Evolutionary conservation across 1,139 yeast species (phyloP), one percentile per base, ranked within the genome.

Genomic region (Saccharomyces pastorianus): DNA sequence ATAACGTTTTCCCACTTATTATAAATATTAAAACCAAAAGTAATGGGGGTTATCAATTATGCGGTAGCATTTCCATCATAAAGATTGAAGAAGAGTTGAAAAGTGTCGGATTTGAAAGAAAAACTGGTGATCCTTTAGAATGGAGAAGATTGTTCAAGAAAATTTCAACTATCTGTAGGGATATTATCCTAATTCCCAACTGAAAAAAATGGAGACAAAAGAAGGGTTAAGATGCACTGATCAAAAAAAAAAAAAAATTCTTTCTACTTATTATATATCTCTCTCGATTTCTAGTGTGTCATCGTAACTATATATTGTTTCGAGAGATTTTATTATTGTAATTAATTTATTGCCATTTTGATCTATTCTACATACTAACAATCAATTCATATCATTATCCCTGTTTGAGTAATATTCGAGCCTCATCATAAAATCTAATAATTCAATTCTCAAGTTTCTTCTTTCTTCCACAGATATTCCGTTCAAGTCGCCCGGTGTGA

Each of bases 131-230:
- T 67, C 88, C 88, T 0, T 64, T 84, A 47, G 88, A 83, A 64
- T 84, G 88, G 88, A 73, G 88, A 64, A 69, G 81, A 14, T 68
- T 83, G 34, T 84, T 83, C 68, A 81, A 81, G 61, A 72, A 74
- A 50, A 73, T 81, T 27, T 77, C 83, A 0, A 66, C 79, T 4
- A 64, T 77, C 20, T 80, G 85, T 59, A 76, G 83, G 61, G 83
- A 81, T 51, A 57, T 69, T 6, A 63, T 69, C 32, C 57, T 59
- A 38, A 56, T 63, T 11, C 65, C 66, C 1, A 50, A 56, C 20
- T 55, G 55, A 52, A 13, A 14, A 6, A 17, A 38, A 23, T 5
- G 44, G 25, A 20, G 6, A 13, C 25, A 2, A 20, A 11, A 17
- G 1, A 38, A 38, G 7, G 44, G 23, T 50, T 14, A 26, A 20